phyloP scores from a whole-genome alignment of 2,329 filamentous ascomycete genomes.

The Beauveria brongniartii region DNA sequence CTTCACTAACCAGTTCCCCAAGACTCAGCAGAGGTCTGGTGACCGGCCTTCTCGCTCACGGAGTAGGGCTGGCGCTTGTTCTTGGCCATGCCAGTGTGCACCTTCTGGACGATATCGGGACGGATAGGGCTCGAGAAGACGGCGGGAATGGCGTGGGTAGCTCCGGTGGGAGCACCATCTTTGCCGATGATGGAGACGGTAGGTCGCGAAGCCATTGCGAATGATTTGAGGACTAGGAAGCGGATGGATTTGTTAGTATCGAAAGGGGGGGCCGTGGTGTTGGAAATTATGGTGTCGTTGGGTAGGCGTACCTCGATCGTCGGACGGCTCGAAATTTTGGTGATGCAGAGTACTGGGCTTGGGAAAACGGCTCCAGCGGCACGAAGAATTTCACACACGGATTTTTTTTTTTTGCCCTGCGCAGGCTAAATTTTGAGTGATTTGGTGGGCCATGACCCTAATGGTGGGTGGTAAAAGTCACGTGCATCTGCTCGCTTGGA shows the following conservation, averaged over 20 bases:
- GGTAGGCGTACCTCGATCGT: conserved; percentile 30
- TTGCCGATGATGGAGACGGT: conserved; percentile 95
- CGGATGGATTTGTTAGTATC: not conserved
- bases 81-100: conserved; percentile 99
- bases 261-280: not conserved
- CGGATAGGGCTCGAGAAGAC: conserved; percentile 98
- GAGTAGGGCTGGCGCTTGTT: conserved; percentile 99
- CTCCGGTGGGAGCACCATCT: conserved; percentile 86
- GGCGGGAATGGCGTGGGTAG: conserved; percentile 85
- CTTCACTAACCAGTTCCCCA: conserved; percentile 89
- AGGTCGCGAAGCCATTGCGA: conserved; percentile 87
- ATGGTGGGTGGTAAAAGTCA: conserved; percentile 16
- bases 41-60: conserved; percentile 99
- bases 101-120: conserved; percentile 97
- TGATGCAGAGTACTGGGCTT: conserved; percentile 24
- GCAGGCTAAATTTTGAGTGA: conserved; percentile 10
- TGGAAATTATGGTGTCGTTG: not conserved
- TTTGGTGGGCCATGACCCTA: conserved; percentile 37
- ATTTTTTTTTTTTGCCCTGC: conserved; percentile 6
- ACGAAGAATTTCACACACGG: conserved; percentile 25
- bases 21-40: conserved; percentile 99
- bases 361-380: conserved; percentile 17
- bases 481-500: not conserved
- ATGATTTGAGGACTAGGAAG: conserved; percentile 25
- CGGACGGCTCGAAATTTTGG: conserved; percentile 31